These are phyloP conservation scores for Pleomassaria siparia DNA, from an alignment of 2,329 filamentous ascomycete species.

Conservation along the genomic window DNA sequence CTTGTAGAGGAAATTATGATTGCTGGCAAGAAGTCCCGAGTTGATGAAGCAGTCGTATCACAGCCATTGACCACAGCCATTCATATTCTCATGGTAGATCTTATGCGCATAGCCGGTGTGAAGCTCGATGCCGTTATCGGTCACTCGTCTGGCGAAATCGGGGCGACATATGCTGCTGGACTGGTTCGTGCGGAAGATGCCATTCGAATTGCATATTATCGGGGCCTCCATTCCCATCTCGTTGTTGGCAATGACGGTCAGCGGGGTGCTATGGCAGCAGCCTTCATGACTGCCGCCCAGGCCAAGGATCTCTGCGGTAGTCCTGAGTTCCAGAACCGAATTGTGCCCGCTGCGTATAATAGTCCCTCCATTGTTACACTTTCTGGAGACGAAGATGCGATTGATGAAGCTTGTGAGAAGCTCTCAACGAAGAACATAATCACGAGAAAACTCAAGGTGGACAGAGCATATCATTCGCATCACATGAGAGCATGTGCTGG, in stretches of 20 bases:
- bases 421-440: constrained; percentile 22
- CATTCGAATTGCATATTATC: constrained; percentile 22
- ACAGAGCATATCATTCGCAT: constrained; percentile 20
- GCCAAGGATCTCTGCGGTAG: constrained; percentile 28
- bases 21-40: not conserved
- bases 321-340: constrained; percentile 12
- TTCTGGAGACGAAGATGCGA: constrained; percentile 19
- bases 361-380: constrained; percentile 14
- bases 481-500: constrained; percentile 14
- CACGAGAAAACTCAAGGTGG: constrained; percentile 13
- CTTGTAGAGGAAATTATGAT: constrained; percentile 15
- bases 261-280: constrained; percentile 39
- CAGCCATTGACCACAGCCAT: constrained; percentile 41
- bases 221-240: constrained; percentile 13
- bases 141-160: constrained; percentile 45
- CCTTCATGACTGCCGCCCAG: constrained; percentile 12
- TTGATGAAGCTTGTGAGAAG: constrained; percentile 4
- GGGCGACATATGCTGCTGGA: constrained; percentile 38
- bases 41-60: constrained; percentile 22
- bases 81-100: constrained; percentile 31
- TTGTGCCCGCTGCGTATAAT: constrained; percentile 28
- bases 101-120: constrained; percentile 30
- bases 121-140: constrained; percentile 39
- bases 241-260: constrained; percentile 5
- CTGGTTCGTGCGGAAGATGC: constrained; percentile 17